Percentiles rank a stretch among this genome's conserved stretches.
Evolutionary conservation across 345 rosid species (phyloP).

Genomic region (Dovyalis caffra): DNA sequence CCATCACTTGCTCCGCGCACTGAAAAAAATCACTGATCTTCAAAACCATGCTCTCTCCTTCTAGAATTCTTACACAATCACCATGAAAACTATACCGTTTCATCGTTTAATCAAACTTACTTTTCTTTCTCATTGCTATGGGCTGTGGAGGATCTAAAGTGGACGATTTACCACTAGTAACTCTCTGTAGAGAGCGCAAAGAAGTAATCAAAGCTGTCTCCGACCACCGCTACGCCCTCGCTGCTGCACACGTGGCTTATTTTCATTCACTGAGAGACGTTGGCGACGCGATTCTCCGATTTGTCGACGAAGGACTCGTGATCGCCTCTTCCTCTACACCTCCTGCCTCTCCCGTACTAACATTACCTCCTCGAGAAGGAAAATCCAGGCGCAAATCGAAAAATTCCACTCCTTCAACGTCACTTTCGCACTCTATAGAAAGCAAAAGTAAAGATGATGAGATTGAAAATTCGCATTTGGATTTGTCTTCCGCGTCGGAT

Average conservation of each 20-base stretch:
- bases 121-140: constrained; percentile 35
- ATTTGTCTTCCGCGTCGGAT: constrained; percentile 62
- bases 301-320: constrained; percentile 81
- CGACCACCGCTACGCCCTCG: constrained; percentile 69
- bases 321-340: constrained; percentile 41
- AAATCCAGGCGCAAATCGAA: constrained; percentile 33
- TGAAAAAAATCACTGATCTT: neutral
- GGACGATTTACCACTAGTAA: constrained; percentile 69
- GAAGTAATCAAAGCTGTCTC: constrained; percentile 67
- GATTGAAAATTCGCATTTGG: constrained; percentile 55
- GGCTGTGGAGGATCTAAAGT: constrained; percentile 94
- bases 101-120: neutral
- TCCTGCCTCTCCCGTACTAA: constrained; percentile 71
- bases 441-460: constrained; percentile 30
- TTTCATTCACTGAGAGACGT: constrained; percentile 65
- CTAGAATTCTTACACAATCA: neutral
- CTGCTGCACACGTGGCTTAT: constrained; percentile 82
- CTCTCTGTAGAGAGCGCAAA: constrained; percentile 74
- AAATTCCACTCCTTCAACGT: constrained; percentile 54
- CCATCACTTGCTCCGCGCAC: neutral
- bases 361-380: constrained; percentile 70
- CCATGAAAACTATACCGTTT: constrained; percentile 7
- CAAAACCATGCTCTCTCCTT: neutral
- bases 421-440: constrained; percentile 52
- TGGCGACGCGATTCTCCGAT: constrained; percentile 74